Evolutionary conservation across 2,329 filamentous ascomycete genomes (phyloP), one percentile per base, ranked within the genome.

Genomic region (Pseudogymnoascus sp.): DNA sequence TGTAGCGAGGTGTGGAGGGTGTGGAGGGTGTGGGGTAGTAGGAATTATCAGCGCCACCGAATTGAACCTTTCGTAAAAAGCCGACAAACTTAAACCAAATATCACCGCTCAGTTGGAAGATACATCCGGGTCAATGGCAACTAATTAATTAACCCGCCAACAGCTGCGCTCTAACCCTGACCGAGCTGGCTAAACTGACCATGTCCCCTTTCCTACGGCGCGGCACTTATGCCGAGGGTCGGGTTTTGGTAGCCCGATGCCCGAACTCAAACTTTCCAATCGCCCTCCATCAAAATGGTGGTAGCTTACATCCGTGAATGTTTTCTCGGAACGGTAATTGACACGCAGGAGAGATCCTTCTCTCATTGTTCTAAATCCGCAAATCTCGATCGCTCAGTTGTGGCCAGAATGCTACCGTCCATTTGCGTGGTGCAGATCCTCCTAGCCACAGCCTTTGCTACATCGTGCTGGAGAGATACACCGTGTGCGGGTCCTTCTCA

Each of bases 381-480:
- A 40, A 9, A 38, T 7, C 6, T 38, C 35, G 7, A 38, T 38
- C 35, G n/a, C 37, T 7, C 7, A 40, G n/a, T n/a, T 40, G 5
- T 40, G 7, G 7, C 7, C 1, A 40, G 7, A 4, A 40, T 40
- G 37, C 37, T 40, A 37, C 13, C 4, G 0, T 17, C 37, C n/a
- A 17, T 40, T 7, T 40, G 37, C 15, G 3, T 17, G 17, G 37
- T 40, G 15, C 37, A 40, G 9, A 40, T 40, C 15, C n/a, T 40
- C 7, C 7, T 17, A 40, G 37, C 15, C 37, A 17, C n/a, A 17
- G 37, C 7, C 7, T 59, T 67, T 9, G 62, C 65, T 5, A 64
- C 64, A 19, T 46, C 59, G 15, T 87, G 84, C 70, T 87, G 84
- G 84, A 75, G 80, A 64, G 71, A 84, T 62, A 82, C 80, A 1